A percentile compares a stretch with the other conserved stretches of the same genome.
These are phyloP conservation scores for Hypoxylon fragiforme DNA, from an alignment of 495 filamentous ascomycete genomes.

Conservation along the genomic window DNA sequence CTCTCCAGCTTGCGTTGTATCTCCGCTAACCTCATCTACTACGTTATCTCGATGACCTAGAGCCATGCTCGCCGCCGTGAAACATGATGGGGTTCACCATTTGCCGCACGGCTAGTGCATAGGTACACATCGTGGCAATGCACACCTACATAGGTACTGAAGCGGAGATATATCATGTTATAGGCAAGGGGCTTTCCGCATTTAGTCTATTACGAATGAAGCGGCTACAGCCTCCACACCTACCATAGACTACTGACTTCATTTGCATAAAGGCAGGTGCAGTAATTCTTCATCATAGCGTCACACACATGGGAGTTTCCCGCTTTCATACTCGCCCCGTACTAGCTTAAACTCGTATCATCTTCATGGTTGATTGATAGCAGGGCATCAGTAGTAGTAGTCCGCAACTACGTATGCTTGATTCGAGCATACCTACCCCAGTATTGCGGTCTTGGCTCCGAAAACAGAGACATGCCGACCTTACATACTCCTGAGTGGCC, in stretches of 20 bases:
- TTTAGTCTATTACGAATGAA: no score
- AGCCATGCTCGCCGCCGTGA: slow-evolving; percentile 5
- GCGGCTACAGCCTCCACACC: slow-evolving; percentile 22
- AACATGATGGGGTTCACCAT: slow-evolving; percentile 4
- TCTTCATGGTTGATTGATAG: no score
- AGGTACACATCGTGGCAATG: slow-evolving; percentile 1
- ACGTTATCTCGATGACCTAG: slow-evolving; percentile 1
- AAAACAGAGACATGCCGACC: slow-evolving; percentile 11
- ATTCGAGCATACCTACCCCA: not conserved
- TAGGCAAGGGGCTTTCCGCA: no score
- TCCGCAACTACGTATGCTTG: not conserved
- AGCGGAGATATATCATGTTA: no score
- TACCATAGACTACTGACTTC: slow-evolving; percentile 11
- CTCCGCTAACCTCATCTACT: not conserved
- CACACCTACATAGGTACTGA: no score
- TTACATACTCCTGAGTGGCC: slow-evolving; percentile 9
- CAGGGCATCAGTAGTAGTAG: no score
- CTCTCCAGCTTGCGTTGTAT: not conserved
- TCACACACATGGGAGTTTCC: slow-evolving; percentile 1
- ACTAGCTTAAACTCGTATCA: no score
- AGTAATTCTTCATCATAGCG: slow-evolving; percentile 1
- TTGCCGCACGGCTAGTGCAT: slow-evolving; percentile 1
- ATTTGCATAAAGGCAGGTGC: slow-evolving; percentile 3
- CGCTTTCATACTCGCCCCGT: slow-evolving; percentile 2
- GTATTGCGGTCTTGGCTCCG: not conserved